These are phyloP conservation scores for Diplodia corticola DNA, from an alignment of 2,329 filamentous ascomycete species.

Conservation along the genomic window DNA sequence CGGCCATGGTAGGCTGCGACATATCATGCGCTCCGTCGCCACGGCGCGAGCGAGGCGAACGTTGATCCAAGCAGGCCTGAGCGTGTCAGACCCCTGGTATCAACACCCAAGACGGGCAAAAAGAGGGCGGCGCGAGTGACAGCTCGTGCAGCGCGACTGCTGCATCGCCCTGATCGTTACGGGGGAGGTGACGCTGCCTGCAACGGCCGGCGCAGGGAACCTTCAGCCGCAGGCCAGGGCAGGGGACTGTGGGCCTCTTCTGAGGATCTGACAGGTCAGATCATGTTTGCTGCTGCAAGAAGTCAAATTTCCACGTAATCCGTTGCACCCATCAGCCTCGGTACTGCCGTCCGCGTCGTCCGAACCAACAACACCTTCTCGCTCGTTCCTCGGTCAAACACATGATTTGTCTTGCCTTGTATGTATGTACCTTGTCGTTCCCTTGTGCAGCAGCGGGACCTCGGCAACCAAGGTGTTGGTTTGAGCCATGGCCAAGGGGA, in stretches of 20 bases:
- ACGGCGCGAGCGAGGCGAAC: neutral
- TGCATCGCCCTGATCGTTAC: neutral
- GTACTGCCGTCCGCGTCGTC: neutral
- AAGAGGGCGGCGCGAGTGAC: neutral
- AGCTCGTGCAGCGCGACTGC: neutral
- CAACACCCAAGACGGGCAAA: neutral
- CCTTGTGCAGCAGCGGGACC: neutral
- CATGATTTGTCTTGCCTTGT: neutral
- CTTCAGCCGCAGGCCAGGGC: neutral
- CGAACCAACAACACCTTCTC: neutral
- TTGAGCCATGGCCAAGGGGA: neutral
- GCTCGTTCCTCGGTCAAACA: neutral
- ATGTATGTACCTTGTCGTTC: neutral
- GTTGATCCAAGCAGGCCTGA: neutral
- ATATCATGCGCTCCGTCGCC: neutral
- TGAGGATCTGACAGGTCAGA: neutral
- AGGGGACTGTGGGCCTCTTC: neutral
- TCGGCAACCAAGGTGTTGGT: neutral
- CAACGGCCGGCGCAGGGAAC: neutral
- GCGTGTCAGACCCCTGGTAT: neutral
- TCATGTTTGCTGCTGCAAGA: neutral
- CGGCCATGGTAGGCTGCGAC: neutral
- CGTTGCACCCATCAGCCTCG: neutral
- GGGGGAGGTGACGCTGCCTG: neutral
- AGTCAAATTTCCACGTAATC: neutral